Evolutionary conservation across 768 basidiomycete genomes (phyloP), one percentile per base, ranked within the genome.

Genomic region (Amanita pseudoporphyria): DNA sequence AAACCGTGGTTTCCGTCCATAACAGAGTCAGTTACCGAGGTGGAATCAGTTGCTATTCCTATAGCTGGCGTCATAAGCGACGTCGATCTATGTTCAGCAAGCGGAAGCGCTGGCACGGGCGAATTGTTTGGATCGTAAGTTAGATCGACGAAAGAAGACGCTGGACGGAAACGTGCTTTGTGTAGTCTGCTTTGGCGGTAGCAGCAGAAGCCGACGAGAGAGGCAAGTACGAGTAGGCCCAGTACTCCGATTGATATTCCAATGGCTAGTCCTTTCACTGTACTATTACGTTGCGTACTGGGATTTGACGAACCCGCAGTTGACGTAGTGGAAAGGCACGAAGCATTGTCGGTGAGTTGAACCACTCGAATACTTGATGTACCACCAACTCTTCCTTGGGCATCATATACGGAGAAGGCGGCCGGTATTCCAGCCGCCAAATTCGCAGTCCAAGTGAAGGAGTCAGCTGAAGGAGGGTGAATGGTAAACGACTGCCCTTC

Each of bases 391-490:
- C 60, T 49, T 21, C 56, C 55, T 36, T 47, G 28, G 5, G 64
- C 49, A 50, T 65, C 64, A 18, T 51, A 54, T 47, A 63, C 53
- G 30, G 54, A 55, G 45, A 65, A 64, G 5, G 55, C 14, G 28
- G 61, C 53, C 6, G 54, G 51, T 2, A 59, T 61, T 21, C 63
- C 62, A 10, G 58, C 57, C 3, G 64, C 56, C n/a, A 62, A 37
- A 28, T 60, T 60, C 3, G 59, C 58, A 43, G 47, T 52, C 62
- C 62, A 63, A 26, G 24, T 49, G 45, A 62, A 65, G 2, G 55
- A 51, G 42, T 61, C 55, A 2, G 55, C 55, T 6, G 40, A 10
- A 5, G 58, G 56, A 2, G 62, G 54, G 31, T 54, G 47, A 9
- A 62, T 31, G 32, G 47, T 12, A 44, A 65, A 62, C 5, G 58